phyloP scores from a whole-genome alignment of 495 filamentous ascomycete genomes.

The Eremomyces bilateralis region DNA sequence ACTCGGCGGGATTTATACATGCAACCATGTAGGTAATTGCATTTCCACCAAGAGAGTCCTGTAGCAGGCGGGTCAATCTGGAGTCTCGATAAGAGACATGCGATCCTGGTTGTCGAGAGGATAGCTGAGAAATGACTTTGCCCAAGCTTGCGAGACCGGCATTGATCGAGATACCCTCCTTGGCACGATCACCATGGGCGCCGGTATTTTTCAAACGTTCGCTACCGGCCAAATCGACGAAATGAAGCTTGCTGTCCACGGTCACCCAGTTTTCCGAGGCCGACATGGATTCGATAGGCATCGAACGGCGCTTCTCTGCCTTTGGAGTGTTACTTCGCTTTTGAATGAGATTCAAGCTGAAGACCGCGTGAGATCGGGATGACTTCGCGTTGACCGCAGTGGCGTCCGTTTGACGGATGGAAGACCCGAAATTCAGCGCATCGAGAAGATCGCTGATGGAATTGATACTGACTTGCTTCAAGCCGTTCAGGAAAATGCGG shows the following conservation, averaged over 20 bases:
- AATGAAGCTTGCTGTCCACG: constrained; percentile 95
- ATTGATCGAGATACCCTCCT: constrained; percentile 97
- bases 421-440: constrained; percentile 76
- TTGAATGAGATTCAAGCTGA: constrained; percentile 85
- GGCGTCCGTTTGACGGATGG: constrained; percentile 93
- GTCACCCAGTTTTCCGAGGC: constrained; percentile 52
- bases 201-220: constrained; percentile 94
- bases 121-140: constrained; percentile 96
- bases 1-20: constrained; percentile 90
- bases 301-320: constrained; percentile 71
- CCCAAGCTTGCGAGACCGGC: constrained; percentile 85
- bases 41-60: constrained; percentile 95
- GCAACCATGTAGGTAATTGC: constrained; percentile 99
- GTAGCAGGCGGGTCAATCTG: constrained; percentile 79
- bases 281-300: constrained; percentile 63
- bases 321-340: constrained; percentile 41
- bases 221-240: constrained; percentile 94
- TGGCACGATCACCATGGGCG: constrained; percentile 84
- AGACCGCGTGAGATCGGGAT: constrained; percentile 95
- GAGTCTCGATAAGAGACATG: constrained; percentile 98
- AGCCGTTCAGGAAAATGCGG: constrained; percentile 77
- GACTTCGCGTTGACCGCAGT: constrained; percentile 97
- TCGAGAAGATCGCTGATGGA: constrained; percentile 79
- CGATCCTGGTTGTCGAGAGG: constrained; percentile 63
- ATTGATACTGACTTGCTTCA: constrained; percentile 75